A percentile compares a stretch with the other conserved stretches of the same genome.
These are phyloP conservation scores for Picocystis salinarum DNA, from an alignment of 139 green algal species.

Conservation along the genomic window DNA sequence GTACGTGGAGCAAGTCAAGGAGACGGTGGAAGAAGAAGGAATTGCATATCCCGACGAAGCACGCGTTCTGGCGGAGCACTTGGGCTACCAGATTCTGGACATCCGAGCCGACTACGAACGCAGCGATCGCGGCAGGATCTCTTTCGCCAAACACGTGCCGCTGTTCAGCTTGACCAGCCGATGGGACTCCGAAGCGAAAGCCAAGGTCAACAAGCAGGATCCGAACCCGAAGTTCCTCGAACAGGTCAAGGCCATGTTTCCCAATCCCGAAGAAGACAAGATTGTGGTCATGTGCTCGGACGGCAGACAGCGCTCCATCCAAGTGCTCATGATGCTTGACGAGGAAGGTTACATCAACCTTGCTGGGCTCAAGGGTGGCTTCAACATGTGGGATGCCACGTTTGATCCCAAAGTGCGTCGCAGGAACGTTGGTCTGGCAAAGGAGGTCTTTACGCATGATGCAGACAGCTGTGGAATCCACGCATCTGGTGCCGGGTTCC, in stretches of 20 bases:
- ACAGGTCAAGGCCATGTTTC: constrained; percentile 8
- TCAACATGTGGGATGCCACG: constrained; percentile 47
- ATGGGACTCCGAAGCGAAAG: constrained; percentile 6
- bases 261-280: constrained; percentile 27
- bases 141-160: constrained; percentile 1
- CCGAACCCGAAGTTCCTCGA: constrained; percentile 11
- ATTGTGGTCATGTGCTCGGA: constrained; percentile 56
- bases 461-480: constrained; percentile 50
- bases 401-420: constrained; percentile 7
- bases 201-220: constrained; percentile 8
- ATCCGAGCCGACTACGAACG: constrained; percentile 8
- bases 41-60: too few species aligned
- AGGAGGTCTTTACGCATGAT: constrained; percentile 31
- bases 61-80: too few species aligned
- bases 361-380: constrained; percentile 48
- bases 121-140: constrained; percentile 10
- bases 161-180: constrained; percentile 7
- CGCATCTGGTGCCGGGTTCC: constrained; percentile 30
- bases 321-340: constrained; percentile 51
- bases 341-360: constrained; percentile 58
- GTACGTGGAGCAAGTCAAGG: too few species aligned
- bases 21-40: too few species aligned
- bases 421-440: constrained; percentile 2
- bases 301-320: constrained; percentile 49
- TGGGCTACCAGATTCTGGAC: constrained; percentile 14